Conservation (phyloP, 2,329 filamentous ascomycete genomes). For the Diaporthe velutina region DNA sequence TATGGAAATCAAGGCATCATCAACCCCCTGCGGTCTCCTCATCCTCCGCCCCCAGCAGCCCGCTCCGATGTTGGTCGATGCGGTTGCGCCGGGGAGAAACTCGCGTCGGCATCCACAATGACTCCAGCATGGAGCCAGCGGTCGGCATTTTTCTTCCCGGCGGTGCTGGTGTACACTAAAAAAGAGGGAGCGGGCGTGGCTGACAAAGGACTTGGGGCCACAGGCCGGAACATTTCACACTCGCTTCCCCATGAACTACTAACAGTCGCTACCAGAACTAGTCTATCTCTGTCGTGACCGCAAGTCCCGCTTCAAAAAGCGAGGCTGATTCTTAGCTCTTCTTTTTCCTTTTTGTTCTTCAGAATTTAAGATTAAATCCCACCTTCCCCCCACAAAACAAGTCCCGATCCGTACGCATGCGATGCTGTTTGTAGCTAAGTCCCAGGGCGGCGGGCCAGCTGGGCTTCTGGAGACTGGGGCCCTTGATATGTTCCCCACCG, state of each 20-base stretch:
- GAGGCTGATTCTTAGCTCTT: slow-evolving; percentile 1
- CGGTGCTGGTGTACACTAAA: background rate
- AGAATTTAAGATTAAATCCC: background rate
- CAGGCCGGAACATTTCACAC: background rate
- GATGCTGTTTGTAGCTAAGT: background rate
- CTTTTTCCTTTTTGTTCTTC: background rate
- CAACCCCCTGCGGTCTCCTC: background rate
- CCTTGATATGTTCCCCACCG: background rate
- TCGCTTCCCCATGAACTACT: background rate
- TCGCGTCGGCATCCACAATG: background rate
- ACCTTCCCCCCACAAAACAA: background rate
- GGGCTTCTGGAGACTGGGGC: background rate
- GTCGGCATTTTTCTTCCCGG: background rate
- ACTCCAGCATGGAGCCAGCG: background rate
- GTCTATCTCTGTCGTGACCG: slow-evolving; percentile 5
- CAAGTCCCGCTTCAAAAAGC: background rate
- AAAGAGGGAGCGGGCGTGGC: background rate
- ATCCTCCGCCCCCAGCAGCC: background rate
- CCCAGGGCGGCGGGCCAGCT: slow-evolving; percentile 24
- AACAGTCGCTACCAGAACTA: background rate
- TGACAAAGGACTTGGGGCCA: background rate
- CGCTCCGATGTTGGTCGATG: background rate
- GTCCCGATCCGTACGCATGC: slow-evolving; percentile 7
- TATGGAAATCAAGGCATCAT: background rate
- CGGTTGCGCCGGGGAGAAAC: background rate